Evolutionary conservation across 345 rosid species (phyloP).

Genomic region (Excoecaria agallocha): DNA sequence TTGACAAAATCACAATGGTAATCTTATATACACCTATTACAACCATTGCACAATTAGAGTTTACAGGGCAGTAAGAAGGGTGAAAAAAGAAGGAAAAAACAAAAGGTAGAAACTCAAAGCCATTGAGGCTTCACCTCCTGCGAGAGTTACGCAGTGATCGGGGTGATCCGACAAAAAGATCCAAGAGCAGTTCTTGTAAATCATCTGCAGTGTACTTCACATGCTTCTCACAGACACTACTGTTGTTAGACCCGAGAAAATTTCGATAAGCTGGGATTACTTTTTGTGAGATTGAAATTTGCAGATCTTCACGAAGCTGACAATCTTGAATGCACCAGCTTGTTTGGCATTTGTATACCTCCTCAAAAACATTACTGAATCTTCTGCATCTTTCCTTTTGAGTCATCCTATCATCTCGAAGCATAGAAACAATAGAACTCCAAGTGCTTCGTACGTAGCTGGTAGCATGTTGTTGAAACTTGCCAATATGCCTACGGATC

Average conservation of each 20-base stretch:
- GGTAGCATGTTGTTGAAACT: slow-evolving; percentile 57
- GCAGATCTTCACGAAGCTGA: slow-evolving; percentile 63
- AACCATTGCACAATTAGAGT: neutral
- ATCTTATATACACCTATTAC: slow-evolving; percentile 5
- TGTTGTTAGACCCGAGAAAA: slow-evolving; percentile 43
- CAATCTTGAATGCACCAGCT: slow-evolving; percentile 60
- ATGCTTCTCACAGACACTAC: slow-evolving; percentile 47
- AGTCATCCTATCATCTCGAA: slow-evolving; percentile 33
- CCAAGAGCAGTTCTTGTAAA: slow-evolving; percentile 50
- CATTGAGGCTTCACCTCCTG: slow-evolving; percentile 38
- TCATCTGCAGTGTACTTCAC: slow-evolving; percentile 59
- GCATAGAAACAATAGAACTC: slow-evolving; percentile 51
- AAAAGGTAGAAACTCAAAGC: neutral
- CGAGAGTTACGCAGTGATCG: slow-evolving; percentile 45
- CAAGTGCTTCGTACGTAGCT: slow-evolving; percentile 65
- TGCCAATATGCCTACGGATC: slow-evolving; percentile 64
- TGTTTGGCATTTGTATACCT: slow-evolving; percentile 60
- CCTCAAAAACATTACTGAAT: slow-evolving; percentile 60
- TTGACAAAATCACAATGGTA: neutral
- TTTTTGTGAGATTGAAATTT: slow-evolving; percentile 59
- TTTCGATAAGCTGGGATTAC: slow-evolving; percentile 68
- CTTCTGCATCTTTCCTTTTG: slow-evolving; percentile 57
- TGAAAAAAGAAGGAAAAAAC: neutral
- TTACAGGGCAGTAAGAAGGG: neutral
- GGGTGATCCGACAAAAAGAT: slow-evolving; percentile 56